Evolutionary conservation across 306 rosid genomes (phyloP), one percentile per base, ranked within the genome.

Genomic region (Rosa lucieae): DNA sequence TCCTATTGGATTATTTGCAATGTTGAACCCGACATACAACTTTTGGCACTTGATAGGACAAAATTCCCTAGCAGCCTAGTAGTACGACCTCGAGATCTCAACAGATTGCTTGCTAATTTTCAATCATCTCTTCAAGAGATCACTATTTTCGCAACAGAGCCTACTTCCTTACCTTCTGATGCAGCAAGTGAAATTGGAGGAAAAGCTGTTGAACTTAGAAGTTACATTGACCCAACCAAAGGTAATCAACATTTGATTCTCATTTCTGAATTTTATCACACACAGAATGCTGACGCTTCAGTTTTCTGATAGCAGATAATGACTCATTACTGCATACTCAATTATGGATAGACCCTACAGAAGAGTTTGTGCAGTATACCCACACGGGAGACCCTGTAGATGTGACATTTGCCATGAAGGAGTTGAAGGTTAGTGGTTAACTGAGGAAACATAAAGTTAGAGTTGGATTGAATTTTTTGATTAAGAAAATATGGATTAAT

Each of bases 101-200:
- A 83, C 81, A 91, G 92, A 85, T 81, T 95, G 85, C 98, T 95
- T 37, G 88, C 89, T 59, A 91, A 95, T 84, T 92, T 92, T 73
- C 97, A 92, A 75, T 91, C 97, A n/a, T 89, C 99, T 70, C 94
- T 95, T 85, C 97, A 92, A 70, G 99, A 95, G 89, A 91, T 95
- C 69, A 92, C 99, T 62, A 70, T 95, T 67, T 91, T 95, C 74
- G 97, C 98, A 53, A 95, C 99, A 83, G 99, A 92, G 70, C 90
- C 90, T 21, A 81, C 89, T 77, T 86, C 94, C 35, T 52, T 87
- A 56, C 95, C 97, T 75, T 89, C 88, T 77, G 98, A 91, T 78
- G 78, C 82, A 77, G 90, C 86, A 75, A 89, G 81, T 85, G 99
- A 92, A 76, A 89, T 89, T 78, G 99, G 93, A 73, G 98, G 99